A percentile compares a stretch with the other conserved stretches of the same genome.
Evolutionary conservation across 805 yeast species (phyloP).

Genomic region (Danielia reshetovae): DNA sequence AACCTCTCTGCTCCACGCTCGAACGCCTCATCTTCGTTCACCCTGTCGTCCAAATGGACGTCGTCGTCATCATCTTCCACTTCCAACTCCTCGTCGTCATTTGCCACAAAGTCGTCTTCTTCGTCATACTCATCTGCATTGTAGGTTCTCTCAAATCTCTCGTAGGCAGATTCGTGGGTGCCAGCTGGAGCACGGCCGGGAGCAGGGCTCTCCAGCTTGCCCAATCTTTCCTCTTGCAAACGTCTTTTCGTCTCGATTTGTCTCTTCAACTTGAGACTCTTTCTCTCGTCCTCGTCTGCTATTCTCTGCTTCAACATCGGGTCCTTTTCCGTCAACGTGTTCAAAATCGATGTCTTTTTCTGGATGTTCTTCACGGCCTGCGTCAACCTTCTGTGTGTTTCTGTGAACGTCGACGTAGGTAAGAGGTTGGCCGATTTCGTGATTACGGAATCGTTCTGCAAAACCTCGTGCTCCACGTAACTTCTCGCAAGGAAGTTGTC

Average conservation of each 20-base stretch:
- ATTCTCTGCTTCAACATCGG: slow-evolving; percentile 66
- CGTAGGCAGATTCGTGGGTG: slow-evolving; percentile 34
- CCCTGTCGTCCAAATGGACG: slow-evolving; percentile 39
- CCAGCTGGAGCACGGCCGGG: slow-evolving; percentile 13
- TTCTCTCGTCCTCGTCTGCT: slow-evolving; percentile 58
- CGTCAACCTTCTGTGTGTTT: slow-evolving; percentile 76
- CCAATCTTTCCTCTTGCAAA: slow-evolving; percentile 56
- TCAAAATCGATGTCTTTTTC: slow-evolving; percentile 46
- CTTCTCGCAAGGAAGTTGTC: slow-evolving; percentile 72
- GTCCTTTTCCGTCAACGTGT: slow-evolving; percentile 55
- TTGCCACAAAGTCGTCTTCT: slow-evolving; percentile 43
- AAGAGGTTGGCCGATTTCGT: slow-evolving; percentile 66
- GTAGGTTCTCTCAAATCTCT: slow-evolving; percentile 34
- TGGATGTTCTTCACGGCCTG: slow-evolving; percentile 56
- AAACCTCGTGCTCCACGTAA: slow-evolving; percentile 66
- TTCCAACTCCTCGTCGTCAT: slow-evolving; percentile 38
- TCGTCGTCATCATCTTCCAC: slow-evolving; percentile 27
- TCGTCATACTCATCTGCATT: slow-evolving; percentile 35
- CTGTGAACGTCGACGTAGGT: slow-evolving; percentile 87
- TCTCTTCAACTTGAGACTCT: slow-evolving; percentile 58
- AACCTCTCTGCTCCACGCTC: slow-evolving; percentile 58
- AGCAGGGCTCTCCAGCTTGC: slow-evolving; percentile 40
- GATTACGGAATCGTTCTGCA: slow-evolving; percentile 65
- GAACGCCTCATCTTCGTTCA: slow-evolving; percentile 45
- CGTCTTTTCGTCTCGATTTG: slow-evolving; percentile 60